Evolutionary conservation across 2,329 filamentous ascomycete species (phyloP).

Genomic region (Pestalotiopsis fici): DNA sequence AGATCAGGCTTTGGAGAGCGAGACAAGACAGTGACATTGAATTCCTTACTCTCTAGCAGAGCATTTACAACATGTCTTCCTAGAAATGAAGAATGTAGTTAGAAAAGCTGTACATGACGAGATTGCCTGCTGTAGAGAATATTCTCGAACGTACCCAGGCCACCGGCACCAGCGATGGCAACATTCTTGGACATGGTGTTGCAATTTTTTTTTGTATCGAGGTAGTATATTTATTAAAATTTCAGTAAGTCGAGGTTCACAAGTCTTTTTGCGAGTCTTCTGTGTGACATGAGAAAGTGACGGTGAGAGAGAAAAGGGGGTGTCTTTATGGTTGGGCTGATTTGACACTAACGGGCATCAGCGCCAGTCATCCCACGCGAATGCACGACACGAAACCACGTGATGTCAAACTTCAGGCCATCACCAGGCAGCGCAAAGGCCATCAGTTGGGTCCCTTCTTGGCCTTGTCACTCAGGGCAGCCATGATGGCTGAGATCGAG

Average conservation of each 20-base stretch:
- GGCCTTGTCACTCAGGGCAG: not conserved
- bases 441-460: not conserved
- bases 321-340: not conserved
- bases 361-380: not conserved
- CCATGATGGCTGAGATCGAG: not conserved
- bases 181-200: slow-evolving; percentile 1
- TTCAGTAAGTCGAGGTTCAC: not conserved
- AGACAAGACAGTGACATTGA: slow-evolving; percentile 1
- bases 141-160: not conserved
- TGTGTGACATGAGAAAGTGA: not conserved
- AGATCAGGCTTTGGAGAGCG: slow-evolving; percentile 3
- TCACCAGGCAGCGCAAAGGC: not conserved
- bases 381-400: not conserved
- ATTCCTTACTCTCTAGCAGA: not conserved
- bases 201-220: no score
- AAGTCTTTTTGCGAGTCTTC: no score
- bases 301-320: not conserved
- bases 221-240: no score
- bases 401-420: not conserved
- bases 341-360: not conserved
- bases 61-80: not conserved
- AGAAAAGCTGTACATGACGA: not conserved
- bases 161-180: not conserved
- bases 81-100: not conserved
- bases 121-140: not conserved